A percentile compares a stretch with the other conserved stretches of the same genome.
These are phyloP conservation scores for Diplodia scrobiculata DNA, from an alignment of 2,329 filamentous ascomycete species.

Conservation along the genomic window DNA sequence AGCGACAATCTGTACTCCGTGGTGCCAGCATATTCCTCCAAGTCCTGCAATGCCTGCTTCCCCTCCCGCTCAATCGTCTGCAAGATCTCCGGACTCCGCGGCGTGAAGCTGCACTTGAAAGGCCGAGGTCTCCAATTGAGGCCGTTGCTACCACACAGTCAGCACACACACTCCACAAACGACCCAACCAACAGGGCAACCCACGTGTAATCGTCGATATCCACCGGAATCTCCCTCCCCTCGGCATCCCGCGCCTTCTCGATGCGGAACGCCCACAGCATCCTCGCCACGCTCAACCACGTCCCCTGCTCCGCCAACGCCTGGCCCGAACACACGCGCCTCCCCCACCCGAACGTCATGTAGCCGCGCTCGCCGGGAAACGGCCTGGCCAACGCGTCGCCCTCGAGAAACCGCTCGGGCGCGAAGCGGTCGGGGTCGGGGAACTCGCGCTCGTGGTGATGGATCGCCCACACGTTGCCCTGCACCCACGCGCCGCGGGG, in stretches of 20 bases:
- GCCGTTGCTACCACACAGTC: conserved; percentile 51
- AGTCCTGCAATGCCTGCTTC: conserved; percentile 54
- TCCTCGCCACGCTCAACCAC: conserved; percentile 59
- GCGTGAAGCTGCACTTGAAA: conserved; percentile 58
- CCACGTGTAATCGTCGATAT: conserved; percentile 61
- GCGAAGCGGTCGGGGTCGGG: conserved; percentile 45
- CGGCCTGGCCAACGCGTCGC: conserved; percentile 35
- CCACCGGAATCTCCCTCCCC: conserved; percentile 55
- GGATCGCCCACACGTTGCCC: conserved; percentile 45
- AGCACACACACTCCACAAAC: background rate
- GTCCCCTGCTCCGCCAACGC: conserved; percentile 63
- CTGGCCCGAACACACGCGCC: conserved; percentile 61
- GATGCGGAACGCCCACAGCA: conserved; percentile 62
- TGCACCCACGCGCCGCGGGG: conserved; percentile 47
- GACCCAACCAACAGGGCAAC: conserved; percentile 18
- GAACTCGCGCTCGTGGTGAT: conserved; percentile 44
- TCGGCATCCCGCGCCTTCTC: conserved; percentile 45
- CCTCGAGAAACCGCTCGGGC: conserved; percentile 39
- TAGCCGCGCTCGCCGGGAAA: conserved; percentile 53
- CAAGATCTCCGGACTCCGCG: conserved; percentile 53
- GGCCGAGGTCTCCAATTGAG: conserved; percentile 61
- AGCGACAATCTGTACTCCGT: conserved; percentile 57
- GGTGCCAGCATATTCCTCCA: conserved; percentile 58
- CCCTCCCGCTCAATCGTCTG: conserved; percentile 58
- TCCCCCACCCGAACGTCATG: conserved; percentile 59